These are phyloP conservation scores for Pichia nakasei DNA, from an alignment of 805 yeast species.

Conservation along the genomic window DNA sequence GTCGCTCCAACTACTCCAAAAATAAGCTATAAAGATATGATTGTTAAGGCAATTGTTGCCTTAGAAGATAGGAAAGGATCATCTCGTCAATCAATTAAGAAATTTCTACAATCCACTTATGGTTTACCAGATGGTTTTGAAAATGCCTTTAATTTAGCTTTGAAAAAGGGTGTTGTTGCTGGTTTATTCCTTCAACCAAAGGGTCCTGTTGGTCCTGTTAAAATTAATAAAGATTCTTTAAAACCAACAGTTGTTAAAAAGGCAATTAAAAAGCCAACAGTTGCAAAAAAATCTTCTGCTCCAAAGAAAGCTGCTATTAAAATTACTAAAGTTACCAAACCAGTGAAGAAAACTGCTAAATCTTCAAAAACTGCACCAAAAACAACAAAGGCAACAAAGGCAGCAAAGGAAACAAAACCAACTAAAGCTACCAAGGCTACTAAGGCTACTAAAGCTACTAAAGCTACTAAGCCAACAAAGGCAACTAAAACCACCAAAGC, in stretches of 20 bases:
- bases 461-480: not conserved
- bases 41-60: conserved; percentile 56
- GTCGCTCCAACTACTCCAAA: not conserved
- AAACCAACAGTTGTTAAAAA: conserved; percentile 23
- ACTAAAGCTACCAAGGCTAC: not conserved
- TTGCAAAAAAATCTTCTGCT: not conserved
- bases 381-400: conserved; percentile 8
- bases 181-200: conserved; percentile 78
- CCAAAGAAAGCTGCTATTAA: not conserved
- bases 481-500: not conserved
- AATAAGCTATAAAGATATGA: conserved; percentile 37
- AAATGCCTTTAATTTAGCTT: conserved; percentile 64
- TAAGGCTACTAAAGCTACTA: not conserved
- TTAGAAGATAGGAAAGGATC: conserved; percentile 79
- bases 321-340: not conserved
- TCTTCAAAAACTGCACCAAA: conserved; percentile 10
- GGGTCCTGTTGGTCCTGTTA: conserved; percentile 78
- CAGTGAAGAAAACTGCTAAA: not conserved
- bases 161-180: conserved; percentile 71
- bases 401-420: not conserved
- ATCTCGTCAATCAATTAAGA: conserved; percentile 82
- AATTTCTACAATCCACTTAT: conserved; percentile 58
- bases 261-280: conserved; percentile 19
- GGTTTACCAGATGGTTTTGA: conserved; percentile 44
- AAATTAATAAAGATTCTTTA: conserved; percentile 29